Evolutionary conservation across 208 protist species (phyloP).

Genomic region (Entamoeba histolytica): DNA sequence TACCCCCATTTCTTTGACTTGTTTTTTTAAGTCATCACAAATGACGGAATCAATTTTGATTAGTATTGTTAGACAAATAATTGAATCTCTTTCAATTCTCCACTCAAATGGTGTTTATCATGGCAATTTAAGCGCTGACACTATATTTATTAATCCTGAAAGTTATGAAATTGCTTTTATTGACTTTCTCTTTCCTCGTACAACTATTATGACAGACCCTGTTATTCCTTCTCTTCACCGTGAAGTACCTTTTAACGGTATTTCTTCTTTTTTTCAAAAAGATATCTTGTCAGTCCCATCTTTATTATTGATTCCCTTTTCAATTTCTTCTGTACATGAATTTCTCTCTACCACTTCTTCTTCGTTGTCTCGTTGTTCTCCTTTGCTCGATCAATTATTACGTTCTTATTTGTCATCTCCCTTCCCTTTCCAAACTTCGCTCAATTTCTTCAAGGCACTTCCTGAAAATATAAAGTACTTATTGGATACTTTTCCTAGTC

Average conservation of each 20-base stretch:
- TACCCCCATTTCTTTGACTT: not conserved
- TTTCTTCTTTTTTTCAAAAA: not conserved
- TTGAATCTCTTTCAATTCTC: not conserved
- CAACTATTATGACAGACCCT: not conserved
- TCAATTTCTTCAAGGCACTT: not conserved
- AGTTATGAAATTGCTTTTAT: not conserved
- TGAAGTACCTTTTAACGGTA: not conserved
- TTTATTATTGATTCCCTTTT: not conserved
- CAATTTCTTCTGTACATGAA: not conserved
- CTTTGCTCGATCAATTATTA: not conserved
- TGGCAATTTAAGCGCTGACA: not conserved
- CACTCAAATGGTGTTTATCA: not conserved
- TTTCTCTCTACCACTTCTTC: not conserved
- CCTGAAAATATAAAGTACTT: not conserved
- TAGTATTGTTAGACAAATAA: not conserved
- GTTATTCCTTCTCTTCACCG: not conserved
- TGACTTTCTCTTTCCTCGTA: not conserved
- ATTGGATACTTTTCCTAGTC: not conserved
- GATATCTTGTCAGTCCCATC: not conserved
- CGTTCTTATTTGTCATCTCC: not conserved
- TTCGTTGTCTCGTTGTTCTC: not conserved
- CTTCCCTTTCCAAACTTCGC: not conserved
- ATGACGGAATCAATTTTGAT: not conserved
- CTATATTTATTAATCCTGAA: not conserved
- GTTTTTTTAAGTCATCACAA: not conserved